Evolutionary conservation across 129 eudicot genomes (phyloP).

Genomic region (Lactuca sativa): DNA sequence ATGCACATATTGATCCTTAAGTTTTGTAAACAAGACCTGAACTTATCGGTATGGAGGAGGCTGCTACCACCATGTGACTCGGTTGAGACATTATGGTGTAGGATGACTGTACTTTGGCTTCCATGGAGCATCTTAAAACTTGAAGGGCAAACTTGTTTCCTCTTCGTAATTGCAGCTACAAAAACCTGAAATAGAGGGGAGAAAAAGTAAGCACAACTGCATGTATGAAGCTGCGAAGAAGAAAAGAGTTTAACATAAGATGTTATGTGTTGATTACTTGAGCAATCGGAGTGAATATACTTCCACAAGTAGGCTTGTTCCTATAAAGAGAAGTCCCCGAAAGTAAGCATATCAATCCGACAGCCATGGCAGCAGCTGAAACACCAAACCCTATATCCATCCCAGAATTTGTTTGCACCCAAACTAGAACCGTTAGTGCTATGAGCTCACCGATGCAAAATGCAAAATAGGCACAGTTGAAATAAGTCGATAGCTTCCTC

Average conservation of each 20-base stretch:
- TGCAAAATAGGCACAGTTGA: conserved; percentile 80
- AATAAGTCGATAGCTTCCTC: conserved; percentile 67
- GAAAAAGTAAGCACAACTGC: not conserved
- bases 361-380: conserved; percentile 81
- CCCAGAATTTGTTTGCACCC: conserved; percentile 85
- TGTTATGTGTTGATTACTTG: conserved; percentile 42
- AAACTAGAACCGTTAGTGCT: conserved; percentile 70
- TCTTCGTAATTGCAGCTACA: conserved; percentile 75
- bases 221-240: not conserved
- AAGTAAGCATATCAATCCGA: conserved; percentile 60
- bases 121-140: conserved; percentile 59
- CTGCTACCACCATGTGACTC: conserved; percentile 34
- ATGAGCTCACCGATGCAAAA: conserved; percentile 76
- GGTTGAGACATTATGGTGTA: conserved; percentile 32
- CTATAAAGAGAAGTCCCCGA: conserved; percentile 56
- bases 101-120: conserved; percentile 34
- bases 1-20: not conserved
- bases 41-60: conserved; percentile 69
- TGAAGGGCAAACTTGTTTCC: conserved; percentile 79
- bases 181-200: conserved; percentile 42
- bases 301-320: conserved; percentile 63
- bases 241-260: not conserved
- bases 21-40: conserved; percentile 39
- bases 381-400: conserved; percentile 85
- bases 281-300: conserved; percentile 80